Evolutionary conservation across 2,329 filamentous ascomycete genomes (phyloP).

Genomic region (Gnomoniopsis smithogilvyi): DNA sequence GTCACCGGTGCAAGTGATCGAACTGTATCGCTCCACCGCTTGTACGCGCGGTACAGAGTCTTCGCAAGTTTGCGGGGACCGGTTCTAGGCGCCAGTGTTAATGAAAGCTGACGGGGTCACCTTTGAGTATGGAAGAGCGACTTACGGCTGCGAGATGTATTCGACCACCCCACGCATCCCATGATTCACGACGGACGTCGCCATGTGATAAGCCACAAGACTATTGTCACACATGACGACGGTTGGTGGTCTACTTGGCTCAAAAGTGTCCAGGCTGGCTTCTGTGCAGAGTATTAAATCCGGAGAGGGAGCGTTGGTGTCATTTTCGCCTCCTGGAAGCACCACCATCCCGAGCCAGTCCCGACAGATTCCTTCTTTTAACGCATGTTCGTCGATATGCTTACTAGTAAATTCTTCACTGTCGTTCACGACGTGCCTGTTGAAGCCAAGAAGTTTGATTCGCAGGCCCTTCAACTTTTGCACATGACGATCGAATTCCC

Average conservation of each 20-base stretch:
- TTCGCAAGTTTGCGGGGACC: neutral
- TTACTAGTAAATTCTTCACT: neutral
- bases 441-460: neutral
- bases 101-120: neutral
- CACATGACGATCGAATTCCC: neutral
- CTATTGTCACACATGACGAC: constrained; percentile 9
- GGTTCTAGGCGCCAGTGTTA: neutral
- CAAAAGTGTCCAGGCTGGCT: neutral
- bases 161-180: neutral
- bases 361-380: neutral
- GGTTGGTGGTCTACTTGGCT: neutral
- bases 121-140: neutral
- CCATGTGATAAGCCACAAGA: constrained; percentile 1
- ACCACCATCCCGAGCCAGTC: constrained; percentile 4
- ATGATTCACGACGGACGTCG: neutral
- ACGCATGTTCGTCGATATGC: neutral
- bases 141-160: constrained; percentile 14
- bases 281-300: constrained; percentile 5
- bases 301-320: neutral
- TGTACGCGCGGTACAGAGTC: neutral
- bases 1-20: neutral
- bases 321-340: neutral
- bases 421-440: neutral
- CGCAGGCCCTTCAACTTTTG: neutral
- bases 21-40: neutral